A percentile compares a stretch with the other conserved stretches of the same genome.
Conservation (phyloP, 192 early-diverging fungal genomes). For the Entomortierella beljakovae region DNA sequence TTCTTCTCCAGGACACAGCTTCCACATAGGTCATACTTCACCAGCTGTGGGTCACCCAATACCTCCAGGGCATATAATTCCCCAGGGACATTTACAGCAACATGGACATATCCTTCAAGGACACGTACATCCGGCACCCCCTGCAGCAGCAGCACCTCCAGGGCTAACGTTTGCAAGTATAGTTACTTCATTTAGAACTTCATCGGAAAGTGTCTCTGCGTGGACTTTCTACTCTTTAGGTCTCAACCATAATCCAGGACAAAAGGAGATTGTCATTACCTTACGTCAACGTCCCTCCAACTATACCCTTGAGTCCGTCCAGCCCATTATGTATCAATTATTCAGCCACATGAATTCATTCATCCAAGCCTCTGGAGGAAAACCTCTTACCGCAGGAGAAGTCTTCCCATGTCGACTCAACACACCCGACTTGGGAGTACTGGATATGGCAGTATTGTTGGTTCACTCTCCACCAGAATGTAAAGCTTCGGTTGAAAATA, state of each 20-base stretch:
- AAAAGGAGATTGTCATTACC: slow-evolving; percentile 50
- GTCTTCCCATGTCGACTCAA: slow-evolving; percentile 34
- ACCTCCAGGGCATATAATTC: too few species aligned
- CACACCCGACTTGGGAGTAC: slow-evolving; percentile 20
- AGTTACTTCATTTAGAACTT: slow-evolving; percentile 36
- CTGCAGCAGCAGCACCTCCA: neutral
- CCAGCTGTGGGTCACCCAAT: too few species aligned
- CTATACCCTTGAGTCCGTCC: slow-evolving; percentile 35
- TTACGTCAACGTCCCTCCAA: slow-evolving; percentile 33
- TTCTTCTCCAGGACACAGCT: neutral
- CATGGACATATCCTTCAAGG: too few species aligned
- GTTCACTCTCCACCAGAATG: slow-evolving; percentile 44
- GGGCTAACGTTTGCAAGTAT: slow-evolving; percentile 49
- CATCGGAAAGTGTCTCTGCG: slow-evolving; percentile 36
- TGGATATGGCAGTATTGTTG: slow-evolving; percentile 32
- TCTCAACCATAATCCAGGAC: slow-evolving; percentile 21
- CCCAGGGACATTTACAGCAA: too few species aligned
- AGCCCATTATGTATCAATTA: slow-evolving; percentile 45
- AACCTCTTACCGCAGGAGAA: slow-evolving; percentile 35
- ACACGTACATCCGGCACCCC: slow-evolving; percentile 1
- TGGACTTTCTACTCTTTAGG: slow-evolving; percentile 53
- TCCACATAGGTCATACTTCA: too few species aligned
- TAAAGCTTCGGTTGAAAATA: slow-evolving; percentile 30
- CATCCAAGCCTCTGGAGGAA: slow-evolving; percentile 22
- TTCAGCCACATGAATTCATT: slow-evolving; percentile 37